Conservation (phyloP, 2,329 filamentous ascomycete species). For the Trichoderma arundinaceum region DNA sequence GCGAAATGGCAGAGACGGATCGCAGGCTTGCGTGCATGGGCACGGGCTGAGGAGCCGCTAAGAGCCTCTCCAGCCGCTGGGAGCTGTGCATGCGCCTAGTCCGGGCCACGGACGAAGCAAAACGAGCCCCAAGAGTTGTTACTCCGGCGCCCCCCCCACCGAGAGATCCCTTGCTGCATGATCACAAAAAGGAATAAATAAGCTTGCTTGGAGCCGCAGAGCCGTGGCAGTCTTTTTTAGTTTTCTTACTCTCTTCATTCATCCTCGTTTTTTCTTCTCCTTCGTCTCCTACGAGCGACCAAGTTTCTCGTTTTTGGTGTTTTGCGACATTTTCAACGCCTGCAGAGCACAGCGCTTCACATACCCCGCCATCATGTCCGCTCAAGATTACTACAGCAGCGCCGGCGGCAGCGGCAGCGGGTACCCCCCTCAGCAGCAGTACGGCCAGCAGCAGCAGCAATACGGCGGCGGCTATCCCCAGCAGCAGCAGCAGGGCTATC, state of each 20-base stretch:
- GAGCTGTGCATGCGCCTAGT: no score
- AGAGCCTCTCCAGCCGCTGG: neutral
- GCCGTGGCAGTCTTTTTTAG: neutral
- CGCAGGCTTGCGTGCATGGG: no score
- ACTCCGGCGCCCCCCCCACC: neutral
- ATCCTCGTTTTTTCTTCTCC: neutral
- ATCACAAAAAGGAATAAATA: conserved; percentile 21
- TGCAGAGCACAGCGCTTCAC: neutral
- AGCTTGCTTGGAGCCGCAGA: conserved; percentile 6
- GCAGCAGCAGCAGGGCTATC: conserved; percentile 25
- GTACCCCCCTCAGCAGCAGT: conserved; percentile 37
- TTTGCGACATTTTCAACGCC: neutral
- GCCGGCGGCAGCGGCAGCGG: conserved; percentile 37
- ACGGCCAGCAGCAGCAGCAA: conserved; percentile 37
- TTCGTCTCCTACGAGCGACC: neutral
- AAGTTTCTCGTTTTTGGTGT: neutral
- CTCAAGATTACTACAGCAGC: conserved; percentile 48
- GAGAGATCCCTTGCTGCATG: conserved; percentile 6
- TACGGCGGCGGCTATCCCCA: conserved; percentile 34
- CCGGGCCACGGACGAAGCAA: no score
- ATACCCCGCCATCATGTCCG: conserved; percentile 42
- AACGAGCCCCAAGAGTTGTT: neutral
- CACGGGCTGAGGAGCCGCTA: neutral
- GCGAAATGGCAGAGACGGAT: neutral
- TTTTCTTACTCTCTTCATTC: neutral